Base-by-base conservation (phyloP, 305 asterid species). In the Withania somnifera region DNA sequence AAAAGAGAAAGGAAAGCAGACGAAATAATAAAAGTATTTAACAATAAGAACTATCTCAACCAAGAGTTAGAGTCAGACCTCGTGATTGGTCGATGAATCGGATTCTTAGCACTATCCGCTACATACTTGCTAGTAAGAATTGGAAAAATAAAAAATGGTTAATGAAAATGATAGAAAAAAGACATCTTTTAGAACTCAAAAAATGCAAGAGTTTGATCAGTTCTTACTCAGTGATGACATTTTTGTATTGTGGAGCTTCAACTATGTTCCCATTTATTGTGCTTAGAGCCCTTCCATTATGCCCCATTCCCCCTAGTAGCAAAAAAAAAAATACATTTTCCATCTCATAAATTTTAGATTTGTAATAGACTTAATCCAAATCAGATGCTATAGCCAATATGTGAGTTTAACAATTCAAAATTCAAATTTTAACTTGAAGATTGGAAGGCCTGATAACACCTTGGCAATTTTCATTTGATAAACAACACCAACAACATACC, bases 201-300 rank as follows among this genome's bases (percentile, higher is more conserved):
- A 26, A 52, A 66, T n/a, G 61, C 0, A 20, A 42, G 64, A 85
- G 68, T 67, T 89, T 51, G 36, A 63, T 36, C 80, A 86, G 67
- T 17, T 36, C 89, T 80, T 90, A 75, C 80, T 88, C 97, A 60
- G 86, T 71, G 69, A 85, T 76, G 83, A 53, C 84, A 83, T 91
- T 90, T 86, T 93, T 91, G 78, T 86, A 83, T 0, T 88, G 84
- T 52, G 89, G 93, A 78, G 88, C 91, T 63, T 83, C 88, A 0
- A 86, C 85, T 67, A 92, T 88, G 85, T 96, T 94, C 86, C 13
- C 81, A 80, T 94, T 86, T 80, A 96, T 92, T 64, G 91, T 81
- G 84, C 95, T 86, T 87, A 96, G 81, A 14, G 97, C 97, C 91
- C 94, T 94, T 54, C 99, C 87, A 53, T 86, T 89, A 82, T 83